Evolutionary conservation across 2,329 filamentous ascomycete genomes (phyloP), one percentile per base, ranked within the genome.

Genomic region (Hypoxylon sp.): DNA sequence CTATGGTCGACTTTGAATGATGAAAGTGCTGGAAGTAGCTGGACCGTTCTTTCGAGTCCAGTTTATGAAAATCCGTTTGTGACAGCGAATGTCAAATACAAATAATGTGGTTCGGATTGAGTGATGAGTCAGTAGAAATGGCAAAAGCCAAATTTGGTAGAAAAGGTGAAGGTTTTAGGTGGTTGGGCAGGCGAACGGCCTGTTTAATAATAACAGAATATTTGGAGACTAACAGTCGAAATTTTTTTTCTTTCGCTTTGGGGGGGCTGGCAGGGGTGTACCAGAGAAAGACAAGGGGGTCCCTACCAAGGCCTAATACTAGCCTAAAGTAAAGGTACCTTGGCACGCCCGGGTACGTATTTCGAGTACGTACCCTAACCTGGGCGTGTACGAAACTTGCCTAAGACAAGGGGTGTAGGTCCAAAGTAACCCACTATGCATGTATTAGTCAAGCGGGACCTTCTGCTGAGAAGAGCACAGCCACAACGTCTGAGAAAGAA

Each of bases 21-120:
- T 53, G 75, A 74, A 71, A 48, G 51, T 77, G 77, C 75, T 79
- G 72, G 80, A 80, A 80, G 43, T 36, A 59, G 73, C 80, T 80
- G 79, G 81, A 81, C 75, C 59, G 68, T 76, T 79, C 77, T 65
- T 48, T 56, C 66, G 53, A 59, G 74, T 79, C 80, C 79, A 81
- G 79, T 60, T 36, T 74, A 60, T 30, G 63, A 56, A 63, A 67
- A 68, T 67, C 69, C 65, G 70, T 63, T 60, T 65, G 41, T 58
- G 58, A 55, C 36, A 62, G 58, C 52, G 53, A 65, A 41, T 62
- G 36, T 63, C 46, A 65, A 71, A 68, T 66, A 61, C 63, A 63
- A 67, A 65, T 66, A 66, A 62, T 66, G 56, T 59, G 52, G 60
- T 63, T 65, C 68, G 60, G 70, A 70, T 71, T 72, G 68, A 71